Base-by-base conservation (phyloP, 768 basidiomycete genomes). In the Candolleomyces eurysporus region DNA sequence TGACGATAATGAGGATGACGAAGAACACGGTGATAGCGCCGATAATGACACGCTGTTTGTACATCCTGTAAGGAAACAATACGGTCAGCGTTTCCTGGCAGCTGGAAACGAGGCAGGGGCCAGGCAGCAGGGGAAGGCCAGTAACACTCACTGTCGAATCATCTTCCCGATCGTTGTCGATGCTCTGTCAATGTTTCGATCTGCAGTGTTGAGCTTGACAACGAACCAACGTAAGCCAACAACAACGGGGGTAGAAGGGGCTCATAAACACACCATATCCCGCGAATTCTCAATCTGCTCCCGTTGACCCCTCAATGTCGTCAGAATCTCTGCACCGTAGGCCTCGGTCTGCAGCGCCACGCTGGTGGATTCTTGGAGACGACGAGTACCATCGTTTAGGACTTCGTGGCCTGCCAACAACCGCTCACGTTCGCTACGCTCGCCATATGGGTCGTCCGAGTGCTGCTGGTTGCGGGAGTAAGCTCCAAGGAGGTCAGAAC, bases 331-430 rank as follows among this genome's bases (percentile, higher is more conserved):
- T 5, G 92, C 89, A 1, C 96, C 96, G 42, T 94, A 82, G 67
- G 90, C 87, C 74, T 97, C 96, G 6, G 95, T 91, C 79, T 97
- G 94, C 39, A 97, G 75, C n/a, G 95, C 96, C 31, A 97, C 79
- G 8, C 94, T 78, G 54, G 94, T 93, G 13, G 88, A 89, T 52
- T 94, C 91, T 55, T 85, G 79, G 59, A 97, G 72, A 55, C 96
- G 75, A 48, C 89, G 73, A 13, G 82, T 80, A 1, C 94, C 92
- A 68, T 96, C 93, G 22, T 84, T 81, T 48, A 98, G 75, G 10
- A 82, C 79, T 63, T 90, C 79, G 0, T 87, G 90, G 0, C 92
- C 94, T 0, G 80, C 76, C 43, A 97, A 77, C 19, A 97, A 73
- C 16, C 93, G 83, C 17, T 87, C 81, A 43, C 94, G 80, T 67